Percentiles rank a stretch among this genome's conserved stretches.
phyloP scores from a whole-genome alignment of 139 green algal genomes.

The Chlorella sp. region DNA sequence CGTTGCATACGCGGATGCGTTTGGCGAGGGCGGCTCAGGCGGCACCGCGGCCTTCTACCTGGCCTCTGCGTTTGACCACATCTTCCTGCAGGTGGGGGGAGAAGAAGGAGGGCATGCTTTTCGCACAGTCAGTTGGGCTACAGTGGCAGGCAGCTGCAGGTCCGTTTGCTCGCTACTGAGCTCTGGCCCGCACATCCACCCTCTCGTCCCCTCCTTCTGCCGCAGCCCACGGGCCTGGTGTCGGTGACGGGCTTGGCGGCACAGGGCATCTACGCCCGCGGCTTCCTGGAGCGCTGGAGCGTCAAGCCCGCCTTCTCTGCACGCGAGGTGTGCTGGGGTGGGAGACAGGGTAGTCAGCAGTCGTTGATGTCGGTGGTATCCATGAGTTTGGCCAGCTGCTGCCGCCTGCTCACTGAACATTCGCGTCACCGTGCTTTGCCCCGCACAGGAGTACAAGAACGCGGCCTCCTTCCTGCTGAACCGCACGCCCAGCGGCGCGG shows the following conservation, averaged over 20 bases:
- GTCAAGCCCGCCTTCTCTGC: neutral
- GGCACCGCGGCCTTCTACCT: slow-evolving; percentile 62
- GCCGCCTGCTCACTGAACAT: too few species aligned
- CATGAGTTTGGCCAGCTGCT: too few species aligned
- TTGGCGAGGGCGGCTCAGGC: neutral
- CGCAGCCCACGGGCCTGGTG: slow-evolving; percentile 78
- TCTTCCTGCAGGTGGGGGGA: too few species aligned
- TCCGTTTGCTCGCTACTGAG: too few species aligned
- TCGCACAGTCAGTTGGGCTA: too few species aligned
- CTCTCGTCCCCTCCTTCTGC: too few species aligned
- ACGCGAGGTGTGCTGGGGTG: neutral
- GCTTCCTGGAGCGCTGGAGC: slow-evolving; percentile 7
- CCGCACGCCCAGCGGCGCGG: slow-evolving; percentile 72
- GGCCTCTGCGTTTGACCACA: slow-evolving; percentile 61
- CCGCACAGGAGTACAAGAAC: slow-evolving; percentile 50
- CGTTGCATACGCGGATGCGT: slow-evolving; percentile 7
- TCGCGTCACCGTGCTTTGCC: too few species aligned
- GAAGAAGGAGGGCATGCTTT: too few species aligned
- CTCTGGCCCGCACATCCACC: too few species aligned
- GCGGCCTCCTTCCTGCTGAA: slow-evolving; percentile 89
- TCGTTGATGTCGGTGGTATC: too few species aligned
- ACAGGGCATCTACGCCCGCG: slow-evolving; percentile 64
- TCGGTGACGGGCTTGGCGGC: slow-evolving; percentile 80
- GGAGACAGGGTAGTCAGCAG: neutral
- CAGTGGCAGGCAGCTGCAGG: too few species aligned